Base-by-base conservation (phyloP, 202 grass and related monocot species). In the Cymbopogon flexuosus region DNA sequence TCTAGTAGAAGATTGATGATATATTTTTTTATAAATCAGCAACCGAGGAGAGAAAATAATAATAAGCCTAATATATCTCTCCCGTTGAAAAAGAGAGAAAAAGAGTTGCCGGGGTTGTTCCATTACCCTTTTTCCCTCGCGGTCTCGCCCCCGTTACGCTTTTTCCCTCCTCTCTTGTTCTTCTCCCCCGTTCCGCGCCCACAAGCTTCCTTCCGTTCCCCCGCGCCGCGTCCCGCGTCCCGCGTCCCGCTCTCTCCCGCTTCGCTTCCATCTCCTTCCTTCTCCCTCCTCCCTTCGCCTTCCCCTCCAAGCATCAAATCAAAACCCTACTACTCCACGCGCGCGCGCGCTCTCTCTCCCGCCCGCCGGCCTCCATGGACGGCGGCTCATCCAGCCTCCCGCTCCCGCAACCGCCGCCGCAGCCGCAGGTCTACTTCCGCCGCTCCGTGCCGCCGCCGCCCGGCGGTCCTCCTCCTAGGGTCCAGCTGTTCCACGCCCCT, bases 361-460 rank as follows among this genome's bases (percentile, higher is more conserved):
- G 40, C 39, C 41, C 52, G 40, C 39, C 51, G 21, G 3, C 11
- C 85, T 22, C 77, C 83, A 83, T 91, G 83, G 86, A 89, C 82
- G 83, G 83, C 67, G 77, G 81, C 63, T 85, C 89, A 21, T 66
- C 86, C 13, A 68, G 62, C 93, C 36, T 90, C 30, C 88, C 78
- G 0, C 46, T 80, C 5, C 65, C 65, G 15, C 58, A 21, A 1
- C 81, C 45, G 3, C 36, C 10, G 10, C 40, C 40, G 40, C 72
- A 66, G 74, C 68, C 63, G 68, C 83, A 83, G 63, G 82, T 81
- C 59, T 85, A 78, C 87, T 66, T 89, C 14, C 79, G 70, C 49
- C 61, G 75, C 79, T 24, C 81, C 70, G 31, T n/a, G 47, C 84
- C 75, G 56, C 72, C 66, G 35, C 39, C 12, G 27, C 27, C 27